Conservation (phyloP, 2,329 filamentous ascomycete species). For the Lecanosticta acicola region DNA sequence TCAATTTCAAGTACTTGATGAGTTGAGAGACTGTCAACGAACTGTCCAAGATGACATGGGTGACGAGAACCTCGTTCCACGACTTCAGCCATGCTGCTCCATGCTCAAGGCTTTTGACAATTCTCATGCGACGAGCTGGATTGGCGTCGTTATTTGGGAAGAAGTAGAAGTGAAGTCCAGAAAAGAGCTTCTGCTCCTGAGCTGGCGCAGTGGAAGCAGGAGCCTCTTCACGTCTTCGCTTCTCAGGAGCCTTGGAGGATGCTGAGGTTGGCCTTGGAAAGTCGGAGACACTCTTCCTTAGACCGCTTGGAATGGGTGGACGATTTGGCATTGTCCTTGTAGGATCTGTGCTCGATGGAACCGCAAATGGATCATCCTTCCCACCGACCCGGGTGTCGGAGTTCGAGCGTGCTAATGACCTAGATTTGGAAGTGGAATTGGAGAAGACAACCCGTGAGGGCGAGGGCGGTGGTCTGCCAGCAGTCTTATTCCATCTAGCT, state of each 20-base stretch:
- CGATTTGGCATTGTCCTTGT: not conserved
- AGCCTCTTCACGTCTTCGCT: conserved; percentile 26
- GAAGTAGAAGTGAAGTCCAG: conserved; percentile 49
- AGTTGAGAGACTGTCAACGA: conserved; percentile 60
- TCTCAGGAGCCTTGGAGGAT: conserved; percentile 17
- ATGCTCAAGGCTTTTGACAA: conserved; percentile 66
- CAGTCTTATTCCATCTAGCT: conserved; percentile 11
- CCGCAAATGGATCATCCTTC: conserved; percentile 1
- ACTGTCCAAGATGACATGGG: conserved; percentile 75
- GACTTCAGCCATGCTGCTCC: conserved; percentile 66
- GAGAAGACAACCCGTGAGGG: too few relatives aligned
- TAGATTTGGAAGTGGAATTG: too few relatives aligned
- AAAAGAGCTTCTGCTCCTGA: conserved; percentile 28
- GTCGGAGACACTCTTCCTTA: conserved; percentile 19
- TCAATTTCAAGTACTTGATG: conserved; percentile 48
- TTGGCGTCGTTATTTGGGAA: conserved; percentile 74
- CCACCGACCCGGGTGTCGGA: conserved; percentile 19
- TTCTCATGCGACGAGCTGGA: conserved; percentile 61
- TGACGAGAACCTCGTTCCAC: conserved; percentile 52
- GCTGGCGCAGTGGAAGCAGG: conserved; percentile 18
- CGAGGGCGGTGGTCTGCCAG: too few relatives aligned
- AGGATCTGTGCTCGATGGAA: conserved; percentile 11
- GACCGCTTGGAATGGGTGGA: not conserved
- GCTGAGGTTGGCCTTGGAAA: conserved; percentile 13
- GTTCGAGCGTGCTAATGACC: conserved; percentile 19